Conservation (phyloP, 768 basidiomycete species). For the Neoboletus brunneissimus region DNA sequence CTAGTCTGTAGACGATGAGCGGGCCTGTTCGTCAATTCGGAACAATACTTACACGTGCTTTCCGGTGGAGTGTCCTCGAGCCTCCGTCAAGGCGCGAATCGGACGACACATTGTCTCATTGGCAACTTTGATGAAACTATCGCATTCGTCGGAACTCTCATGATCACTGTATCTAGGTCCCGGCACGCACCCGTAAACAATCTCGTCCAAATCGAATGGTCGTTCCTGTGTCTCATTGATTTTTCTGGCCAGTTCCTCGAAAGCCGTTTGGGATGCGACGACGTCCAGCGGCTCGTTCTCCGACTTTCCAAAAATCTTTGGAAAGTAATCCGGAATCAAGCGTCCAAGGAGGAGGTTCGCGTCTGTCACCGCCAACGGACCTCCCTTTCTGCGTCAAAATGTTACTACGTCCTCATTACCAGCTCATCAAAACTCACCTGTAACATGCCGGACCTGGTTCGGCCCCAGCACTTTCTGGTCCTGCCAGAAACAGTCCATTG, state of each 20-base stretch:
- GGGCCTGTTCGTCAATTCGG: background rate
- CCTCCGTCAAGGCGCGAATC: slow-evolving; percentile 88
- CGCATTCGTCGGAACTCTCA: background rate
- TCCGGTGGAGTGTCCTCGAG: slow-evolving; percentile 77
- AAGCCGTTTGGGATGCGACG: slow-evolving; percentile 63
- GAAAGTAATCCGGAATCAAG: slow-evolving; percentile 87
- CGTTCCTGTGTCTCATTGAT: slow-evolving; percentile 67
- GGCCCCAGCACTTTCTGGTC: slow-evolving; percentile 91
- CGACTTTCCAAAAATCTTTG: slow-evolving; percentile 89
- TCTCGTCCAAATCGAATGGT: slow-evolving; percentile 70
- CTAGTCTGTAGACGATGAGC: slow-evolving; percentile 46
- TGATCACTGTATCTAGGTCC: background rate
- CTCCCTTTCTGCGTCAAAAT: slow-evolving; percentile 66
- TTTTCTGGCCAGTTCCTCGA: slow-evolving; percentile 63
- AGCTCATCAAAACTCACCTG: slow-evolving; percentile 44
- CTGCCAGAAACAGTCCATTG: slow-evolving; percentile 87
- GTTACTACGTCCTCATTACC: background rate
- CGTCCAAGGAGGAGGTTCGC: slow-evolving; percentile 90
- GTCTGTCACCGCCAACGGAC: slow-evolving; percentile 88
- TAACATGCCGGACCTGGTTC: slow-evolving; percentile 94
- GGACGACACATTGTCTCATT: slow-evolving; percentile 97
- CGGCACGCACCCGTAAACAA: slow-evolving; percentile 74
- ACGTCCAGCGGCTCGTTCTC: slow-evolving; percentile 83
- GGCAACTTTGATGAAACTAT: slow-evolving; percentile 90
- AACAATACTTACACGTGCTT: slow-evolving; percentile 54